phyloP scores from a whole-genome alignment of 116 monocot species.

The Papilionanthe hybrid region DNA sequence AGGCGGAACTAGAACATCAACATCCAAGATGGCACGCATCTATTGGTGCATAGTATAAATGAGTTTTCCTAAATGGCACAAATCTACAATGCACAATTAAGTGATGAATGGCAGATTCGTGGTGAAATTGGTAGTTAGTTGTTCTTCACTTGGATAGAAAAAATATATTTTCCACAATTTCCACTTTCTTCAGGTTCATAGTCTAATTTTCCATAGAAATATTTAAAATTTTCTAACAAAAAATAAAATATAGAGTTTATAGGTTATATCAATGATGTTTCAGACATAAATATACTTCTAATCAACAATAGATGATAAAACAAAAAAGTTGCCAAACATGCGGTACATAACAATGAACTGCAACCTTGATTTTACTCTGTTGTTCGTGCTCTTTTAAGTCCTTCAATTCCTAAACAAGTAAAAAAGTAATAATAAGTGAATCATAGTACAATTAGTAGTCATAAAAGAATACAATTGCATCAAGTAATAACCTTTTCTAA shows the following conservation, averaged over 20 bases:
- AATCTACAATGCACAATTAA: background rate
- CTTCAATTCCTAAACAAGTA: conserved; percentile 60
- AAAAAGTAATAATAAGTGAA: conserved; percentile 5
- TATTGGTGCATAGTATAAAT: background rate
- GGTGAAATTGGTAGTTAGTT: background rate
- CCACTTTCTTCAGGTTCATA: background rate
- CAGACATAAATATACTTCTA: background rate
- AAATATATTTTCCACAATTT: background rate
- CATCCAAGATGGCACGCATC: background rate
- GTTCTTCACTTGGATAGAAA: background rate
- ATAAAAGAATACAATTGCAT: background rate
- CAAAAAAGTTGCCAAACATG: background rate
- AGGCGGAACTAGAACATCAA: background rate
- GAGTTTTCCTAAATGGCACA: background rate
- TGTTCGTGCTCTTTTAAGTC: conserved; percentile 74
- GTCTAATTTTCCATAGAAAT: background rate
- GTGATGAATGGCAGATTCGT: background rate
- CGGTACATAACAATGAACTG: conserved; percentile 4
- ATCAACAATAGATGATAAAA: background rate
- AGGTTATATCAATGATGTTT: background rate
- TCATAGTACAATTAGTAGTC: conserved; percentile 7
- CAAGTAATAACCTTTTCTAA: conserved; percentile 58
- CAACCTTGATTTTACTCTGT: conserved; percentile 72
- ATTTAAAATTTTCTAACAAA: background rate
- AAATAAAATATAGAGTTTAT: background rate